Base-by-base conservation (phyloP, 345 rosid species). In the Luvunga scandens region DNA sequence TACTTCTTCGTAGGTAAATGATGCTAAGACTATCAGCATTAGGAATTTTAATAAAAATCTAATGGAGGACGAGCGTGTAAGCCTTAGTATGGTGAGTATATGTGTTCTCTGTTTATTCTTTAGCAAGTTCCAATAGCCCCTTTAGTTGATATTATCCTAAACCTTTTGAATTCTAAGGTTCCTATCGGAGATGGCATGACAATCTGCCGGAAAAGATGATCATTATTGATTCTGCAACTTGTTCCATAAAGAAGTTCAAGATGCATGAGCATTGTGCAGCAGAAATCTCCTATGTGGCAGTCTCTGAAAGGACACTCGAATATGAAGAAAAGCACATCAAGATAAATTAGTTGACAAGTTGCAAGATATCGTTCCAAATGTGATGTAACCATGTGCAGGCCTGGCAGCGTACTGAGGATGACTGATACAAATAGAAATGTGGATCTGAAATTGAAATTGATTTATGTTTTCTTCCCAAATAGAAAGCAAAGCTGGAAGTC, bases 111-210 rank as follows among this genome's bases (percentile, higher is more conserved):
- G 21, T 55, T 33, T 76, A 63, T 72, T 31, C 56, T 21, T 38
- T 73, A 70, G 10, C 45, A 74, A 34, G 24, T 25, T 48, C 56
- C 25, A 42, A 28, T 61, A 39, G 28, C 42, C 61, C 53, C 62
- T 25, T 53, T 45, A 30, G 60, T 72, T 63, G 71, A 45, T 74
- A 0, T 53, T 34, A 59, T 7, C 21, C 74, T 22, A 21, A 38
- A 60, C 53, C 25, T 71, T 72, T 77, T 57, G 71, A 48, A 14
- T n/a, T 75, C 38, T 78, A 71, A 95, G 98, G 97, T 95, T 67
- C 97, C 97, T 2, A 87, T 95, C 28, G 98, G 96, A 39, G 98
- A 95, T 87, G 97, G 98, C 82, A 86, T 92, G 91, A 90, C 97
- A 19, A 88, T 95, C 78, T 95, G 99, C 80, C 83, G 82, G 75